These are phyloP conservation scores for Sugiyamaella lignohabitans DNA, from an alignment of 805 yeast species.

Conservation along the genomic window DNA sequence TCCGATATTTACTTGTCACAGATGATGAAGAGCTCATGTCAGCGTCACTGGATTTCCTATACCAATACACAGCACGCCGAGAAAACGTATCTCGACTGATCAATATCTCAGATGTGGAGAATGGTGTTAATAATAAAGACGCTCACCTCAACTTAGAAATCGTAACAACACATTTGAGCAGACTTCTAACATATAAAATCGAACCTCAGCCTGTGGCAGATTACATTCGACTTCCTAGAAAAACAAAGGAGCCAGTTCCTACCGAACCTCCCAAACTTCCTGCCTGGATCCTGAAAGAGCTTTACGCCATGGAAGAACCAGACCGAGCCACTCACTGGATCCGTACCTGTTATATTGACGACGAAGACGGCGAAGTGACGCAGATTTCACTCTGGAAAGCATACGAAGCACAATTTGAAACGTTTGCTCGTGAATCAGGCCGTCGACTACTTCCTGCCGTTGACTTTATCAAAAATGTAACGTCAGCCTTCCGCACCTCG, in stretches of 20 bases:
- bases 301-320: conserved; percentile 72
- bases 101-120: too few relatives aligned
- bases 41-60: conserved; percentile 73
- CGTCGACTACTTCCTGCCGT: conserved; percentile 78
- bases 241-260: conserved; percentile 57
- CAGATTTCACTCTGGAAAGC: conserved; percentile 95
- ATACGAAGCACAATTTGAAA: conserved; percentile 80
- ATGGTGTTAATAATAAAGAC: conserved; percentile 17
- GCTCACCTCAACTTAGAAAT: conserved; percentile 41
- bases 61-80: conserved; percentile 66
- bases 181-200: conserved; percentile 46
- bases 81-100: conserved; percentile 49
- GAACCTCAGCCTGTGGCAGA: conserved; percentile 30
- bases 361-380: conserved; percentile 74
- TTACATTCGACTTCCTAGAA: conserved; percentile 34
- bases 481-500: conserved; percentile 78
- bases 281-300: conserved; percentile 47
- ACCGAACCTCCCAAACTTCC: conserved; percentile 56
- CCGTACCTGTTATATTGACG: conserved; percentile 82
- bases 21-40: conserved; percentile 69
- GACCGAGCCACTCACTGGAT: conserved; percentile 91
- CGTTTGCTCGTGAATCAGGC: conserved; percentile 40
- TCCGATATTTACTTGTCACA: conserved; percentile 52
- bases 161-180: conserved; percentile 55
- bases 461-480: conserved; percentile 91